Evolutionary conservation across 176 grass and related monocot species (phyloP), one percentile per base, ranked within the genome.

Genomic region (Aegilops sharonensis): DNA sequence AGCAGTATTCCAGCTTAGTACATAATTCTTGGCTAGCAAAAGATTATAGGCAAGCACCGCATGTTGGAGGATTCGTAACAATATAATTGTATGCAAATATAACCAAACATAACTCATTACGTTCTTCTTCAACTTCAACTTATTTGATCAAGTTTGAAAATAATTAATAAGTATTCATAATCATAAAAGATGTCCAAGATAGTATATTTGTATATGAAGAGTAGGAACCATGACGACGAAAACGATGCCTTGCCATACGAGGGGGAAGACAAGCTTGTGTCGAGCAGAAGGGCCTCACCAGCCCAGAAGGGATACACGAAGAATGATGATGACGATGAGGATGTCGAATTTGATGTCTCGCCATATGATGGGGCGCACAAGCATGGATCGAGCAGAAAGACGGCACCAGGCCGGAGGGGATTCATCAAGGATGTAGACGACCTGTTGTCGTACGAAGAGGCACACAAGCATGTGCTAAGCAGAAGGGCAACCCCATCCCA

Each of bases 231-330:
- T n/a, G 75, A 64, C 4, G 72, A 30, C 15, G 72, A 14, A 50
- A 14, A 30, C 3, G 24, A 30, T 25, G 24, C 5, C 24, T 20
- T 31, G 45, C 83, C 90, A 11, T 65, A 72, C 1, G 50, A 75
- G 31, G 78, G 59, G 43, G 52, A 17, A 37, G 66, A 34, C 69
- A 84, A 37, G 35, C 84, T 83, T 82, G 75, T 65, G 0, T 59
- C 34, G 23, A 87, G 77, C 76, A 89, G 63, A 52, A 84, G 86
- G 71, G 64, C 80, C n/a, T 47, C 75, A 20, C 70, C 56, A 1
- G 64, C 80, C 1, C 70, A 39, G 59, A 89, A 73, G 83, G 86
- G 88, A 32, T 87, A 85, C 56, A 77, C 66, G 4, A 75, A 52
- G 27, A 43, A 75, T 2, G 27, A 32, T 2, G 9, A 20, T 11